Base-by-base conservation (phyloP, 495 filamentous ascomycete species). In the Penicillium paxilli region DNA sequence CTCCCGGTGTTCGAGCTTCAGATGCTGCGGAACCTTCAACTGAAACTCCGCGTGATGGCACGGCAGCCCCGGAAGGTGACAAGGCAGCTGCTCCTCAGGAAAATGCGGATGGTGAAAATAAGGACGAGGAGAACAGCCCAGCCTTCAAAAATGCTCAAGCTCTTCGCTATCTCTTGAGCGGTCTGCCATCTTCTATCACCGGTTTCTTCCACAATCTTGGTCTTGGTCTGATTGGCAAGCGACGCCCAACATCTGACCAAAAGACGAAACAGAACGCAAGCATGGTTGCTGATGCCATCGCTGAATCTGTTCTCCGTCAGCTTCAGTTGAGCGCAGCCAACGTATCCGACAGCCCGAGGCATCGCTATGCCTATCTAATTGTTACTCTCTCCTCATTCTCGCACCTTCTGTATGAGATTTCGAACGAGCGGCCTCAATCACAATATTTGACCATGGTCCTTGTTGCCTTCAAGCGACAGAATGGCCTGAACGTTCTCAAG, bases 181-280 rank as follows among this genome's bases (percentile, higher is more conserved):
- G 88, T 30, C 73, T 92, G 19, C 82, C 91, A 24, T 81, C 82
- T 2, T 83, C 83, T 1, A 85, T 91, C 26, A 83, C 87, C 11
- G 82, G 84, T 4, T 91, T 95, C 62, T 87, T 91, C 66, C 89
- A 92, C 52, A 79, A 79, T 10, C 76, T 98, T 28, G 92, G 90
- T 6, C 93, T 90, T 65, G 81, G 85, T 23, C 73, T 98, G 10
- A 74, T 96, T 10, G 79, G 82, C 25, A 88, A 90, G 54, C 82
- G 90, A 20, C 81, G 79, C 48, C 75, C 74, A 17, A 91, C 97
- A 57, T 37, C 71, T 64, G 80, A 79, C 59, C 69, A 80, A 72
- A 82, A 81, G 54, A 83, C 89, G 42, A 82, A 81, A 55, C 85
- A 90, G 44, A 90, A 89, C 60, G 82, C 81, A 17, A 77, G 74